phyloP scores from a whole-genome alignment of 129 eudicot species.

The Solidago caesia region DNA sequence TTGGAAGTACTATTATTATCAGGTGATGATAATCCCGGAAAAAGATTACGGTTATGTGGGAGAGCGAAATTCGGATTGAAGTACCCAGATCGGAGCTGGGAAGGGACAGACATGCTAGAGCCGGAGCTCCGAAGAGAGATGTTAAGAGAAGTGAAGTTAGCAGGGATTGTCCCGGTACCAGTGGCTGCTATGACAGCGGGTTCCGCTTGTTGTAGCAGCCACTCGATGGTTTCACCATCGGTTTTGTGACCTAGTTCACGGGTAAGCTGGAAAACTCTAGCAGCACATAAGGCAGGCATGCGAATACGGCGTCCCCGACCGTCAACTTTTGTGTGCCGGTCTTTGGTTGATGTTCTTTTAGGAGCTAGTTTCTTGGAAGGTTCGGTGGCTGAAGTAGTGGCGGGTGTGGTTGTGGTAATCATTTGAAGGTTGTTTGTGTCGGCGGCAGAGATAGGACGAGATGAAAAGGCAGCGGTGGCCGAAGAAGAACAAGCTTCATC shows the following conservation, averaged over 20 bases:
- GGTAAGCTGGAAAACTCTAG: slow-evolving; percentile 91
- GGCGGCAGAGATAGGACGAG: slow-evolving; percentile 33
- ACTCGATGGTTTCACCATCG: slow-evolving; percentile 92
- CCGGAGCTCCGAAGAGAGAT: slow-evolving; percentile 90
- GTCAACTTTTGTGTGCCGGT: slow-evolving; percentile 94
- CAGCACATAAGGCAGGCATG: slow-evolving; percentile 95
- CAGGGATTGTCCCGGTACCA: slow-evolving; percentile 95
- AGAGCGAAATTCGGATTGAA: slow-evolving; percentile 61
- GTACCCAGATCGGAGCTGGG: slow-evolving; percentile 71
- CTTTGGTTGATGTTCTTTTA: slow-evolving; percentile 80
- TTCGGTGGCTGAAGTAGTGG: slow-evolving; percentile 23
- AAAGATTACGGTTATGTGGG: slow-evolving; percentile 57
- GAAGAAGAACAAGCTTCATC: slow-evolving; percentile 59
- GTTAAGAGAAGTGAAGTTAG: slow-evolving; percentile 83
- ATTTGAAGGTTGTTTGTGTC: slow-evolving; percentile 35
- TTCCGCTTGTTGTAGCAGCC: slow-evolving; percentile 96
- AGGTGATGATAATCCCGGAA: slow-evolving; percentile 55
- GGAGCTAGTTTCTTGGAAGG: slow-evolving; percentile 63
- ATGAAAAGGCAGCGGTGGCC: slow-evolving; percentile 32
- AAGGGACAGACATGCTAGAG: slow-evolving; percentile 80
- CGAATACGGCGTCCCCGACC: slow-evolving; percentile 94
- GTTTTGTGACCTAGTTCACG: slow-evolving; percentile 95
- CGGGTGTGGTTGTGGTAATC: slow-evolving; percentile 14
- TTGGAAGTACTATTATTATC: slow-evolving; percentile 39
- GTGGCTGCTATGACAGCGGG: slow-evolving; percentile 96